Evolutionary conservation across 352 stramenopile genomes (phyloP).

Genomic region (Phytopythium cucurbitacearum): DNA sequence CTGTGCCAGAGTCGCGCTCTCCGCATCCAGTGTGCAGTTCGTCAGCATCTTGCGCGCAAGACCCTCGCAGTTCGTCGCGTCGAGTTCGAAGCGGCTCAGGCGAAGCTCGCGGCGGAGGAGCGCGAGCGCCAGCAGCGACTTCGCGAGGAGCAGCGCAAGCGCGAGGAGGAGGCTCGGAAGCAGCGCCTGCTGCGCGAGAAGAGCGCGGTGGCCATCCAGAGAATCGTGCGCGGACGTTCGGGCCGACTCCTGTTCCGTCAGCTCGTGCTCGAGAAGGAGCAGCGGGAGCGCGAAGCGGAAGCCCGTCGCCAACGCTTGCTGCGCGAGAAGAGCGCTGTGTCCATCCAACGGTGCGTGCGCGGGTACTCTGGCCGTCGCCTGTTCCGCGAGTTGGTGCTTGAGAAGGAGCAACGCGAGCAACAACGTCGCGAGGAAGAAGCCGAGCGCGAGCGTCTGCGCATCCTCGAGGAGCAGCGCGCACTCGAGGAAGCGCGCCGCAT

Average conservation of each 20-base stretch:
- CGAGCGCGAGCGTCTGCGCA: constrained; percentile 29
- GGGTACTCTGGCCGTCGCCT: constrained; percentile 43
- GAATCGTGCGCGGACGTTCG: too few species aligned
- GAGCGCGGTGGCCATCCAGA: too few species aligned
- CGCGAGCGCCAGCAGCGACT: constrained; percentile 25
- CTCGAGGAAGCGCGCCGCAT: constrained; percentile 20
- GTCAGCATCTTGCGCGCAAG: constrained; percentile 31
- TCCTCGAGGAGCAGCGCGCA: constrained; percentile 26
- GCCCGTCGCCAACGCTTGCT: constrained; percentile 11
- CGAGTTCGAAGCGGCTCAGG: constrained; percentile 28
- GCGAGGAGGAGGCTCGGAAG: constrained; percentile 21
- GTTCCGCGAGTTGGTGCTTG: constrained; percentile 27
- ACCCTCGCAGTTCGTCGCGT: constrained; percentile 20
- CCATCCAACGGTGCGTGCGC: constrained; percentile 41
- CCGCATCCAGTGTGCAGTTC: constrained; percentile 45
- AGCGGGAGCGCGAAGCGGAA: constrained; percentile 29
- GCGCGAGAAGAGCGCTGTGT: constrained; percentile 26
- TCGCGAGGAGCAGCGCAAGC: background rate
- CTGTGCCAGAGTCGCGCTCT: constrained; percentile 37
- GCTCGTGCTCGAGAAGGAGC: constrained; percentile 19
- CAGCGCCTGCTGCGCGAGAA: background rate
- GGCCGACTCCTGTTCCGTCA: too few species aligned
- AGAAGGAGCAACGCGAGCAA: constrained; percentile 32
- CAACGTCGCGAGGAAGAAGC: constrained; percentile 39
- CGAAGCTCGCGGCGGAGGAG: constrained; percentile 24